These are phyloP conservation scores for Exophiala lecanii-corni DNA, from an alignment of 2,329 filamentous ascomycete species.

Conservation along the genomic window DNA sequence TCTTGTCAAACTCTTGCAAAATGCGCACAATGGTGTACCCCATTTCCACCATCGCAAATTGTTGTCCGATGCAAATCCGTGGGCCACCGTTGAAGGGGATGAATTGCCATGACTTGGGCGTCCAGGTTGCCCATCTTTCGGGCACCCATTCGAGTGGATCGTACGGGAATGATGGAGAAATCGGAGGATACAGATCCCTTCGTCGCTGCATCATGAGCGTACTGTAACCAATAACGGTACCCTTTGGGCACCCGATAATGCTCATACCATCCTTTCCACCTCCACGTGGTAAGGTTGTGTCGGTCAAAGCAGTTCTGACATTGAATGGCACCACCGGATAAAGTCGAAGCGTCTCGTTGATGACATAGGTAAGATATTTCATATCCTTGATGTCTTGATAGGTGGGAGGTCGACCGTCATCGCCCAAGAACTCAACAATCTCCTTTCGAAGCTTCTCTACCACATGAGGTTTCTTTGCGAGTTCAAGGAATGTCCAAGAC, in stretches of 20 bases:
- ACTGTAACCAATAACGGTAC: conserved; percentile 48
- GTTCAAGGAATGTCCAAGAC: conserved; percentile 77
- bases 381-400: conserved; percentile 82
- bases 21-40: conserved; percentile 45
- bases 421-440: conserved; percentile 64
- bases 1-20: conserved; percentile 38
- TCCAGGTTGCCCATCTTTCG: conserved; percentile 50
- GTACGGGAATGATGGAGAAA: conserved; percentile 34
- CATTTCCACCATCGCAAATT: conserved; percentile 58
- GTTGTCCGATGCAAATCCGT: conserved; percentile 54
- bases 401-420: conserved; percentile 48
- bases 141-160: conserved; percentile 44
- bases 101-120: conserved; percentile 51
- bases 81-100: conserved; percentile 52
- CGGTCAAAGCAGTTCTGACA: conserved; percentile 63
- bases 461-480: conserved; percentile 64
- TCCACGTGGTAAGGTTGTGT: conserved; percentile 70
- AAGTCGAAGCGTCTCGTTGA: conserved; percentile 73
- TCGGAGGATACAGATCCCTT: conserved; percentile 45
- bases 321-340: conserved; percentile 79
- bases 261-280: conserved; percentile 45
- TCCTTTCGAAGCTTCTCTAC: conserved; percentile 67
- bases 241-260: conserved; percentile 44
- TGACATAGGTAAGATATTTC: conserved; percentile 68
- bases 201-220: conserved; percentile 50